A percentile compares a stretch with the other conserved stretches of the same genome.
Conservation (phyloP, 768 basidiomycete genomes). For the Tremella fuciformis region DNA sequence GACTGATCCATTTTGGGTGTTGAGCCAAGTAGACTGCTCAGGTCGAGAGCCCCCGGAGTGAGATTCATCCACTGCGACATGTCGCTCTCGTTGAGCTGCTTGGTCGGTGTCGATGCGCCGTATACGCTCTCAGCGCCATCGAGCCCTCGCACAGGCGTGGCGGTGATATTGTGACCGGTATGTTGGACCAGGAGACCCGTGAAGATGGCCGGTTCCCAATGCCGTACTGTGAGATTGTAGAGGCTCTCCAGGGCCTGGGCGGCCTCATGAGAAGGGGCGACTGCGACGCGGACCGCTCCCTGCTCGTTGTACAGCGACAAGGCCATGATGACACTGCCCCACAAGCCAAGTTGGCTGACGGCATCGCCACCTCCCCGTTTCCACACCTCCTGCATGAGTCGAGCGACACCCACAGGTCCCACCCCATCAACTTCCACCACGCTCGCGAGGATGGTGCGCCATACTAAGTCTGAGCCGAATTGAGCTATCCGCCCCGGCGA, state of each 20-base stretch:
- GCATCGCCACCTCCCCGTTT: constrained; percentile 41
- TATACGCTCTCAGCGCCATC: constrained; percentile 3
- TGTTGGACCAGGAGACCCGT: constrained; percentile 32
- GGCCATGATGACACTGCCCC: constrained; percentile 26
- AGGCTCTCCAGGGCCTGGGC: constrained; percentile 34
- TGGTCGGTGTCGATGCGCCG: constrained; percentile 33
- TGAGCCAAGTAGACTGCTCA: constrained; percentile 6
- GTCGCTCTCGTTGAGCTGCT: constrained; percentile 24
- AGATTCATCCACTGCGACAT: constrained; percentile 40
- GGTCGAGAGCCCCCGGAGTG: constrained; percentile 30
- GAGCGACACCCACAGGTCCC: constrained; percentile 32
- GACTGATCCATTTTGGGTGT: not conserved
- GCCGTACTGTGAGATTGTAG: constrained; percentile 43
- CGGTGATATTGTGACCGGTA: not conserved
- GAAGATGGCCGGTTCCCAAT: constrained; percentile 43
- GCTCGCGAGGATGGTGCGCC: constrained; percentile 41
- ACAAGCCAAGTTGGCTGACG: constrained; percentile 30
- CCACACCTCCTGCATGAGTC: constrained; percentile 41
- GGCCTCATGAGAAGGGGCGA: constrained; percentile 32
- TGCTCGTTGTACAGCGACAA: constrained; percentile 15
- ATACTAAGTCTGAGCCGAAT: constrained; percentile 33
- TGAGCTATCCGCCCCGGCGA: constrained; percentile 17
- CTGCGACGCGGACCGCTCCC: constrained; percentile 15
- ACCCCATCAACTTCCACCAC: constrained; percentile 42
- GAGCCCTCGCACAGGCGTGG: not conserved